Base-by-base conservation (phyloP, 2,329 filamentous ascomycete species). In the Didymella glomerata region DNA sequence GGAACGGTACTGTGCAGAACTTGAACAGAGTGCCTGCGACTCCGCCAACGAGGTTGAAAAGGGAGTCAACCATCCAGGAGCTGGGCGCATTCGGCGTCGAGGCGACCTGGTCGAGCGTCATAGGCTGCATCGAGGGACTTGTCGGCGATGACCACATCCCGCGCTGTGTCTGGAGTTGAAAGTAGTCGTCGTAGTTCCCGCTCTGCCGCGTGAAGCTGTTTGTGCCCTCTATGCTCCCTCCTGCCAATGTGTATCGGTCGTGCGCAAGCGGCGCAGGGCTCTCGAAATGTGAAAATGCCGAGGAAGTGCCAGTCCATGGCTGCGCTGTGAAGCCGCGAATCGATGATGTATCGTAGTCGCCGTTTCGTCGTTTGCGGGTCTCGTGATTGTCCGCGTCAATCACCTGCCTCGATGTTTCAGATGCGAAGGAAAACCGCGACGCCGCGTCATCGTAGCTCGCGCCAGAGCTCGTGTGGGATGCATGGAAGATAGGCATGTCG, bases 1-100 rank as follows among this genome's bases (percentile, higher is more conserved):
- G 85, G 71, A 97, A 96, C 0, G 90, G 86, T 24, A 81, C 86
- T 0, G 81, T 80, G 80, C 93, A 97, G 69, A 97, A 95, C 66
- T 93, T 86, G 85, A 92, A 93, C 0, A 96, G 87, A 70, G 89
- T 94, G 18, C 91, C 90, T 1, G 90, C 86, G 3, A 90, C 86
- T 27, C 83, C 86, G 1, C 87, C 87, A 8, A 91, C 83, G 0
- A 90, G 83, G 40, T 80, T 84, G 30, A 91, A 79, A 5, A 90
- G 84, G 48, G 69, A 68, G 24, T 68, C 59, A 32, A 73, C 73
- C 68, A 76, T 75, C 57, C 57, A 60, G 13, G 55, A 54, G 25
- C 30, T 58, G 45, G 63, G 60, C 3, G 54, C 66, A 30, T 59
- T 69, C 9, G 70, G 64, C 22, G 68, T 67, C 34, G 63, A 51